phyloP scores from a whole-genome alignment of 106 monocot species.

The Chionographis japonica region DNA sequence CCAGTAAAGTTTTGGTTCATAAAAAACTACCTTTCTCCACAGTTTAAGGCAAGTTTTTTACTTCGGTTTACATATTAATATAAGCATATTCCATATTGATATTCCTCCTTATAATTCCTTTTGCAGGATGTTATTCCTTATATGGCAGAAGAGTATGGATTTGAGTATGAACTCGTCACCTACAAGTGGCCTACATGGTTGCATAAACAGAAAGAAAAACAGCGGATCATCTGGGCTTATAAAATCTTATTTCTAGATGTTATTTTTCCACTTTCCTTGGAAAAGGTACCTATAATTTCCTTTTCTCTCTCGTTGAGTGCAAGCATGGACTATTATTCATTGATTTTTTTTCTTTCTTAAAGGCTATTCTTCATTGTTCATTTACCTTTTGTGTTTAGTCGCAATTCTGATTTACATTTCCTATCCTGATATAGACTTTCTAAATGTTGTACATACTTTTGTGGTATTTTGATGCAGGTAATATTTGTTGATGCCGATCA shows the following conservation, averaged over 20 bases:
- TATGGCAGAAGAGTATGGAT: conserved; percentile 92
- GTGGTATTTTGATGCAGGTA: conserved; percentile 52
- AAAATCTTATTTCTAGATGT: conserved; percentile 99
- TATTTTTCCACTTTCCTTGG: conserved; percentile 90
- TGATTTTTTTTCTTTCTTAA: background rate
- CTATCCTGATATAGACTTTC: background rate
- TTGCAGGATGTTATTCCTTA: conserved; percentile 90
- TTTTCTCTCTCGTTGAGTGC: background rate
- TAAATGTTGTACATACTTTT: background rate
- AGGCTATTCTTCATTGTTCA: background rate
- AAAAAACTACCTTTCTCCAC: conserved; percentile 98
- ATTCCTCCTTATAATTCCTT: background rate
- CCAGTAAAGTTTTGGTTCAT: conserved; percentile 99
- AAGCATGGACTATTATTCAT: background rate
- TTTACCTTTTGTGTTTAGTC: background rate
- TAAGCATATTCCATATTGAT: background rate
- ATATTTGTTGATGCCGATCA: conserved; percentile 99
- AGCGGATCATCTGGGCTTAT: conserved; percentile 97
- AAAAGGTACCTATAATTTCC: conserved; percentile 42
- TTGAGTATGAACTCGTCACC: conserved; percentile 95
- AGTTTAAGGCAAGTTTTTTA: conserved; percentile 68
- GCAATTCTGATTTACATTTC: background rate
- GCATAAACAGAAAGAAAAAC: conserved; percentile 99
- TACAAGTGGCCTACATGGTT: conserved; percentile 99
- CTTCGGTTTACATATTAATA: background rate